phyloP scores from a whole-genome alignment of 805 yeast genomes.

The Nakazawaea laoshanensis region DNA sequence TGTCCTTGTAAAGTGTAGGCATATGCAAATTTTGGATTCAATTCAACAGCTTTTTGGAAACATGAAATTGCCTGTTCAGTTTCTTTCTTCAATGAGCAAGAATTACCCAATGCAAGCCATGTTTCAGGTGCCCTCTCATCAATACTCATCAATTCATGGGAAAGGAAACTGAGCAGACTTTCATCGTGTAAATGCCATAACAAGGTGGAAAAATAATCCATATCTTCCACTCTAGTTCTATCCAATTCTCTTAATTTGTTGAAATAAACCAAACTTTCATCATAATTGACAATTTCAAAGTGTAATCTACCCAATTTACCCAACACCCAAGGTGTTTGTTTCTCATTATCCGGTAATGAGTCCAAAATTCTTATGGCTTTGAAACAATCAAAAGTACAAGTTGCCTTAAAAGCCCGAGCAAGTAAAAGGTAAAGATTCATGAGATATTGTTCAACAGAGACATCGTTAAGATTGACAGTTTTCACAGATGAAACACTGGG shows the following conservation, averaged over 20 bases:
- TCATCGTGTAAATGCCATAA: conserved; percentile 89
- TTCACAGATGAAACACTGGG: conserved; percentile 6
- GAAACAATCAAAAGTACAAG: conserved; percentile 64
- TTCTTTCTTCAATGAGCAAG: conserved; percentile 75
- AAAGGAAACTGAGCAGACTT: conserved; percentile 67
- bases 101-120: conserved; percentile 89
- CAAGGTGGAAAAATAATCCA: conserved; percentile 86
- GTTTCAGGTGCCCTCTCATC: conserved; percentile 67
- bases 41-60: conserved; percentile 66
- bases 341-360: conserved; percentile 53
- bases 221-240: conserved; percentile 73
- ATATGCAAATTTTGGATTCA: conserved; percentile 68
- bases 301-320: conserved; percentile 73
- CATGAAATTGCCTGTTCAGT: conserved; percentile 86
- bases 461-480: conserved; percentile 7
- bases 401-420: conserved; percentile 54
- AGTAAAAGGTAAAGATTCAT: conserved; percentile 40
- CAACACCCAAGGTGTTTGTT: conserved; percentile 77
- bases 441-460: conserved; percentile 29
- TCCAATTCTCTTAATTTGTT: conserved; percentile 55
- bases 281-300: conserved; percentile 82
- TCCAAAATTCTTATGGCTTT: conserved; percentile 68
- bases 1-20: conserved; percentile 94
- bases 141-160: conserved; percentile 69
- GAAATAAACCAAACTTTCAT: conserved; percentile 61